phyloP scores from a whole-genome alignment of 1,284 basidiomycete genomes.

The Austroboletus rostrupii region DNA sequence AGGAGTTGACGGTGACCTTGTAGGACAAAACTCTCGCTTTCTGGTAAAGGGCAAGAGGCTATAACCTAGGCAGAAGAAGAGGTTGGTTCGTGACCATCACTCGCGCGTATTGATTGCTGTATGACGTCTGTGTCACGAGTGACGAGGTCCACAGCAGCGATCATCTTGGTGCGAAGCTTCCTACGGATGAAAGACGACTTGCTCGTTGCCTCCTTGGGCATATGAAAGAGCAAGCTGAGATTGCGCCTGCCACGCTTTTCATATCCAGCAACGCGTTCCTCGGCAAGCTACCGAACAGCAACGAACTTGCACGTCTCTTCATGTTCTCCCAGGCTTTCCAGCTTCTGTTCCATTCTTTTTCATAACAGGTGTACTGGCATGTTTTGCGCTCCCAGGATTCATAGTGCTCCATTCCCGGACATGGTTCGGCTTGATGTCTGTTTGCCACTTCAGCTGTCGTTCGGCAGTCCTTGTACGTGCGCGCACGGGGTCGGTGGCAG shows the following conservation, averaged over 20 bases:
- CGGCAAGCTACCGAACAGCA: too few species aligned
- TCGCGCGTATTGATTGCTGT: not conserved
- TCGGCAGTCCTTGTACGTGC: not conserved
- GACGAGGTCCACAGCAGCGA: constrained; percentile 23
- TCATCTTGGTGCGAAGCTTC: constrained; percentile 24
- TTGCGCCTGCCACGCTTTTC: too few species aligned
- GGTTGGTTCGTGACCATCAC: not conserved
- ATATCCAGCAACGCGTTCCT: not conserved
- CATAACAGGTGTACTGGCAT: not conserved
- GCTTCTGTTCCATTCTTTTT: not conserved
- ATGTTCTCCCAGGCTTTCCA: not conserved
- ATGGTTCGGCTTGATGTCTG: not conserved
- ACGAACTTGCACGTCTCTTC: not conserved
- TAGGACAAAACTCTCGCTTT: constrained; percentile 6
- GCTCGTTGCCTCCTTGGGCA: constrained; percentile 26
- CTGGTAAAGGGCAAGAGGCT: constrained; percentile 2
- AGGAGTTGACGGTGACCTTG: constrained; percentile 15
- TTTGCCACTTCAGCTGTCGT: not conserved
- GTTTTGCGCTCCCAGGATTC: not conserved
- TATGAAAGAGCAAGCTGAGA: constrained; percentile 4
- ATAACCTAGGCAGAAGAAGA: constrained; percentile 5
- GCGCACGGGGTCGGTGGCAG: constrained; percentile 9
- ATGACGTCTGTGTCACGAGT: constrained; percentile 15
- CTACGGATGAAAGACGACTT: constrained; percentile 25
- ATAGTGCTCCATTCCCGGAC: not conserved